Conservation (phyloP, 2,329 filamentous ascomycete species). For the Pseudopyricularia cyperi region DNA sequence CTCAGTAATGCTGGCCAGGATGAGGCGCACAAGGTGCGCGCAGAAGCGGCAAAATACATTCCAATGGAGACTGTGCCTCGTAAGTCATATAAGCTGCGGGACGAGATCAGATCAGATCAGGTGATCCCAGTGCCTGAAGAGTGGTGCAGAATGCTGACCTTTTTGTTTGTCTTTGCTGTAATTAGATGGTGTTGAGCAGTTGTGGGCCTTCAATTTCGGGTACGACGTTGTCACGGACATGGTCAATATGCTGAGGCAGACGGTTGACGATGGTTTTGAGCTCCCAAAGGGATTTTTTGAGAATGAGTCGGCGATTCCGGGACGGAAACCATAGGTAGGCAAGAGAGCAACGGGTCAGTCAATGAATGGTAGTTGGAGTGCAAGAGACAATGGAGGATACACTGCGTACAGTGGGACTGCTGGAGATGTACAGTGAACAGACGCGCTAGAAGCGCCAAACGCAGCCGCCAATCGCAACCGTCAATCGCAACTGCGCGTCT, state of each 20-base stretch:
- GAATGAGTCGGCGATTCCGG: background rate
- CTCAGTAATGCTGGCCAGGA: constrained; percentile 20
- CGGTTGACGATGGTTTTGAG: background rate
- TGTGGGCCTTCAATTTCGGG: background rate
- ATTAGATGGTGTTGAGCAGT: background rate
- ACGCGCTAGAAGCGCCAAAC: too few relatives aligned
- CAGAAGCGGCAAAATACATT: constrained; percentile 4
- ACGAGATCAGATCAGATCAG: background rate
- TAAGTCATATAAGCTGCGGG: background rate
- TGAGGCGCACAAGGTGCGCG: constrained; percentile 7
- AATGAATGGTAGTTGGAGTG: too few relatives aligned
- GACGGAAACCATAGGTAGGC: background rate
- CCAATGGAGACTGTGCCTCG: constrained; percentile 4
- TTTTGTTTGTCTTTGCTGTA: background rate
- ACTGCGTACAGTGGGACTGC: too few relatives aligned
- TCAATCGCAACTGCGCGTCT: too few relatives aligned
- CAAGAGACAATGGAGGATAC: too few relatives aligned
- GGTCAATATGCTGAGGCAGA: background rate
- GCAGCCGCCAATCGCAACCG: too few relatives aligned
- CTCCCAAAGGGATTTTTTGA: background rate
- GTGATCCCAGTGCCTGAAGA: too few relatives aligned
- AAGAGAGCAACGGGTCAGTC: too few relatives aligned
- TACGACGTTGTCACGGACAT: constrained; percentile 1
- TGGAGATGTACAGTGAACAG: too few relatives aligned
- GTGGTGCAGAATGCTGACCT: background rate